Base-by-base conservation (phyloP, 1,139 yeast species). In the Blastobotrys malaysiensis region DNA sequence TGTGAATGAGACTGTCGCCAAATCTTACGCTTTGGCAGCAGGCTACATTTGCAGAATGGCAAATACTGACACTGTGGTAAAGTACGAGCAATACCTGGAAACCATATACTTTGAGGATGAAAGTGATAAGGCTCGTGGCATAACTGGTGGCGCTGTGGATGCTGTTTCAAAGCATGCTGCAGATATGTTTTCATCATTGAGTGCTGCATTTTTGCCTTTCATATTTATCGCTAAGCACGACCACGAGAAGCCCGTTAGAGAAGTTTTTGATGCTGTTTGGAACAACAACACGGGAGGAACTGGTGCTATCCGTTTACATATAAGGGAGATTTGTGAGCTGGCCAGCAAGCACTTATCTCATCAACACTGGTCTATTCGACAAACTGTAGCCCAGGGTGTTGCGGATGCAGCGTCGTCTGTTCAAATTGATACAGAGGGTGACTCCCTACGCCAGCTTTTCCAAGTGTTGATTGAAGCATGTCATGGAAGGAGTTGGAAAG, bases 401-500 rank as follows among this genome's bases (percentile, higher is more conserved):
- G 86, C 84, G 7, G 81, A 78, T 45, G 79, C 88, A 11, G 78
- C 88, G 51, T 73, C 77, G 9, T 57, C 61, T n/a, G 57, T 59
- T 14, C 69, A 67, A 21, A 52, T 49, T 3, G 49, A 54, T 9
- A 49, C 53, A 9, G 53, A 54, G 9, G 48, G 54, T 5, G 53
- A 51, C 9, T 55, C 55, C 20, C 46, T 63, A 7, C 60, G 59
- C 1, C 73, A 74, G 18, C 67, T 90, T 21, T 78, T 88, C 54
- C 71, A 73, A 0, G 74, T 84, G 5, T 73, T 90, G 52, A 65
- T 88, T 20, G 79, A 78, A 46, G 82, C 96, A 0, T 77, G 85
- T 56, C 75, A 78, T 54, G 97, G 97, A 0, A 81, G 93, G 57
- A 80, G 95, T 9, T 93, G 97, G 95, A 78, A 78, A 18, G 98